A percentile compares a stretch with the other conserved stretches of the same genome.
phyloP scores from a whole-genome alignment of 768 basidiomycete genomes.

The Mycena crocata region DNA sequence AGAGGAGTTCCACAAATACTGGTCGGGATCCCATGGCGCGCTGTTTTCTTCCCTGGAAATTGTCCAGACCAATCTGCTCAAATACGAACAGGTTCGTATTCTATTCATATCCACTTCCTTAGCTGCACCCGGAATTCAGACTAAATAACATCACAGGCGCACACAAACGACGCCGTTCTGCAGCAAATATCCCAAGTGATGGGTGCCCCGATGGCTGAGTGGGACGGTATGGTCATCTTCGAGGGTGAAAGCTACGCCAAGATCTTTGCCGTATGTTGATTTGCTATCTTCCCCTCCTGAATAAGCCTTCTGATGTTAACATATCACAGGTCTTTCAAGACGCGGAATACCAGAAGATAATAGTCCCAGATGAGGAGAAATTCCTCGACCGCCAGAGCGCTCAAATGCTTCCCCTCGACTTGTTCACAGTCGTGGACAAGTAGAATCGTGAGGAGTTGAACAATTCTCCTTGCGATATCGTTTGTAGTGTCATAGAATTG shows the following conservation, averaged over 20 bases:
- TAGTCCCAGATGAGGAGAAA: neutral
- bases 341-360: neutral
- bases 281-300: neutral
- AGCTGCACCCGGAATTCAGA: too few relatives aligned
- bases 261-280: constrained; percentile 12
- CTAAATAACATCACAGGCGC: neutral
- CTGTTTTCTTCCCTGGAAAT: constrained; percentile 45
- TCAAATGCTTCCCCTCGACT: constrained; percentile 10
- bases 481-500: too few relatives aligned
- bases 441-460: too few relatives aligned
- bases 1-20: constrained; percentile 46
- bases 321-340: constrained; percentile 1
- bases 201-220: neutral
- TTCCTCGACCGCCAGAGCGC: neutral
- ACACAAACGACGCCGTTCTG: neutral
- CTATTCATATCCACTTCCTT: too few relatives aligned
- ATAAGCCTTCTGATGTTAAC: too few relatives aligned
- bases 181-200: neutral
- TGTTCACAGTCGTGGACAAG: constrained; percentile 8
- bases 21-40: constrained; percentile 42
- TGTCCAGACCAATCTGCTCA: constrained; percentile 47
- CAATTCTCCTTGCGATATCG: too few relatives aligned
- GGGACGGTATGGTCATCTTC: constrained; percentile 22
- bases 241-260: constrained; percentile 21
- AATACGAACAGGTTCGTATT: constrained; percentile 47